A percentile compares a stretch with the other conserved stretches of the same genome.
Conservation (phyloP, 164 flowering plant genomes). For the Macadamia tetraphylla region DNA sequence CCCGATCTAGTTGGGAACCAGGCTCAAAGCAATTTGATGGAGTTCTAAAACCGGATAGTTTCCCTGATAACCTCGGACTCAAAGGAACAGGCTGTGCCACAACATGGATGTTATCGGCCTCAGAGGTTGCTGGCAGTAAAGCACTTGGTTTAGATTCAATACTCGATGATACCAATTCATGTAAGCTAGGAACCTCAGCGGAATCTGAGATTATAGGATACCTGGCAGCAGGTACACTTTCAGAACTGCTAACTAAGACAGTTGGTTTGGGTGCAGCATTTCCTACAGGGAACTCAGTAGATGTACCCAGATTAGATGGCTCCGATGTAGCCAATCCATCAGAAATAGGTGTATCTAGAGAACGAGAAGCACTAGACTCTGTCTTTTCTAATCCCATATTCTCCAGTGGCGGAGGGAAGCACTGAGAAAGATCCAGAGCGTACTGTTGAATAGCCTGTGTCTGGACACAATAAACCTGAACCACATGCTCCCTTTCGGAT, state of each 20-base stretch:
- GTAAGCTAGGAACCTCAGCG: conserved; percentile 28
- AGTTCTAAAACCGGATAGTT: conserved; percentile 46
- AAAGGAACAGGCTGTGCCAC: conserved; percentile 51
- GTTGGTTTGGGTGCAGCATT: conserved; percentile 29
- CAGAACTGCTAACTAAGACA: conserved; percentile 23
- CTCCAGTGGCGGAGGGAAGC: conserved; percentile 72
- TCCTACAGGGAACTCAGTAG: conserved; percentile 26
- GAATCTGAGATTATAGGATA: conserved; percentile 29
- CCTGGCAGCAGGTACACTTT: conserved; percentile 27
- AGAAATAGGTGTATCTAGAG: conserved; percentile 28
- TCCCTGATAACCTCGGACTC: conserved; percentile 65
- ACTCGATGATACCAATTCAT: conserved; percentile 26
- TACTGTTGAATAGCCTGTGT: conserved; percentile 99
- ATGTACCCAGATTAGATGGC: conserved; percentile 28
- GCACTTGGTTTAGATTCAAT: conserved; percentile 31
- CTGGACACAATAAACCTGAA: conserved; percentile 94
- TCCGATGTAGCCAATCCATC: conserved; percentile 39
- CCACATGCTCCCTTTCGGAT: conserved; percentile 56
- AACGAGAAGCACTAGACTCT: conserved; percentile 38
- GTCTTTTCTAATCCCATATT: conserved; percentile 45
- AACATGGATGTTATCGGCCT: conserved; percentile 30
- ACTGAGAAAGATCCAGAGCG: conserved; percentile 75
- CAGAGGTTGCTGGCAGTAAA: conserved; percentile 27
- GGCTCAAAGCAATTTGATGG: conserved; percentile 42
- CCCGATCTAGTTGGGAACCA: conserved; percentile 33